These are phyloP conservation scores for Komagataella ulmi DNA, from an alignment of 805 yeast species.

Conservation along the genomic window DNA sequence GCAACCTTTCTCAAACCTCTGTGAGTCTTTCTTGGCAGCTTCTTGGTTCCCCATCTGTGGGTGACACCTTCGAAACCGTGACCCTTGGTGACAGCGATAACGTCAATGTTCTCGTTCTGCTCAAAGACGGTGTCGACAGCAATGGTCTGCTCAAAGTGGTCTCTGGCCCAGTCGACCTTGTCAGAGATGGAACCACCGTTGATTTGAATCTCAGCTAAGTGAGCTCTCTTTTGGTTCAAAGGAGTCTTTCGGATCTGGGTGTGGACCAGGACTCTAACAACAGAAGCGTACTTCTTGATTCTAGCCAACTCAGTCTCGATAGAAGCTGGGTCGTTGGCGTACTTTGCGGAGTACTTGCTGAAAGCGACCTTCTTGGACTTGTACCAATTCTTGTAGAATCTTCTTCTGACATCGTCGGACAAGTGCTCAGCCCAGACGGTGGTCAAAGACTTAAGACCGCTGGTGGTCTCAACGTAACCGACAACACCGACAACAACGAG, in stretches of 20 bases:
- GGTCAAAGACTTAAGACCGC: slow-evolving; percentile 98
- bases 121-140: slow-evolving; percentile 92
- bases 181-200: slow-evolving; percentile 98
- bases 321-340: slow-evolving; percentile 81
- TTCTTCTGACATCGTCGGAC: slow-evolving; percentile 97
- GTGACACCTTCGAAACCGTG: slow-evolving; percentile 99
- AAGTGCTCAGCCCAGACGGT: slow-evolving; percentile 99
- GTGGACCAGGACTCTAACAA: slow-evolving; percentile 98
- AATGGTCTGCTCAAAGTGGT: slow-evolving; percentile 98
- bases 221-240: slow-evolving; percentile 98
- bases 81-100: slow-evolving; percentile 99
- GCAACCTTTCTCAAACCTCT: slow-evolving; percentile 99
- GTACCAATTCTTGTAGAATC: slow-evolving; percentile 99
- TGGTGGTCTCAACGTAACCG: slow-evolving; percentile 99
- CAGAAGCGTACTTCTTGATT: slow-evolving; percentile 95
- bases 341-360: slow-evolving; percentile 99
- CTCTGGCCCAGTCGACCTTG: slow-evolving; percentile 97
- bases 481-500: slow-evolving; percentile 99
- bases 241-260: slow-evolving; percentile 99
- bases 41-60: slow-evolving; percentile 99
- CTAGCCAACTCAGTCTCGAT: slow-evolving; percentile 95
- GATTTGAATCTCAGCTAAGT: slow-evolving; percentile 98
- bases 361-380: slow-evolving; percentile 99
- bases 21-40: slow-evolving; percentile 99
- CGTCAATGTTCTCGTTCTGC: slow-evolving; percentile 98